These are phyloP conservation scores for Lentinus brumalis DNA, from an alignment of 768 basidiomycete species.

Conservation along the genomic window DNA sequence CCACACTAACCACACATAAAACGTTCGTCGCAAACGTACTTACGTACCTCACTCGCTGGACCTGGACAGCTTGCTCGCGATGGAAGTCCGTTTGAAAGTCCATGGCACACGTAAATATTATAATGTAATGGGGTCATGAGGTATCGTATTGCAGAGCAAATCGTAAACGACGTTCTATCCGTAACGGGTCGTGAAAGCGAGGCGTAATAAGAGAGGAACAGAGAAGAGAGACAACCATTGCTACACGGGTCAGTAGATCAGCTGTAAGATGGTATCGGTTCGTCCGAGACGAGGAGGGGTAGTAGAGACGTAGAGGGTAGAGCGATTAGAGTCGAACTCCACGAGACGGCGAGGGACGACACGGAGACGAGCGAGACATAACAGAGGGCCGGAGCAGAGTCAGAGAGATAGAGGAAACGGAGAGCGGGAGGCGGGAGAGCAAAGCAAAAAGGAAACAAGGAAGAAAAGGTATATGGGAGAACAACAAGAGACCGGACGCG, in stretches of 20 bases:
- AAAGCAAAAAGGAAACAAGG: slow-evolving; percentile 23
- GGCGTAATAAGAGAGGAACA: slow-evolving; percentile 1
- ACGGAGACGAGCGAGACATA: slow-evolving; percentile 31
- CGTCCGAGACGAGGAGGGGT: slow-evolving; percentile 5
- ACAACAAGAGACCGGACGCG: slow-evolving; percentile 15
- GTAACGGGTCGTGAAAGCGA: slow-evolving; percentile 17
- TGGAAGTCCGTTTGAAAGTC: too few species aligned
- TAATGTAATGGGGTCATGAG: slow-evolving; percentile 15
- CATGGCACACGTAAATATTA: neutral
- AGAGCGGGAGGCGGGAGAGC: slow-evolving; percentile 4
- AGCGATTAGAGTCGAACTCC: slow-evolving; percentile 16
- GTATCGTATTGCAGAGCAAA: slow-evolving; percentile 1
- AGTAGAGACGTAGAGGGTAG: neutral
- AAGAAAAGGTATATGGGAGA: slow-evolving; percentile 31
- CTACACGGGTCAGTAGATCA: slow-evolving; percentile 20
- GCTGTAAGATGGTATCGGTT: slow-evolving; percentile 17
- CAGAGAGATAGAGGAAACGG: slow-evolving; percentile 26
- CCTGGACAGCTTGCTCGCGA: too few species aligned
- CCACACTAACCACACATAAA: too few species aligned
- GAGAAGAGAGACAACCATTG: slow-evolving; percentile 22
- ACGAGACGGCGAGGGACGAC: slow-evolving; percentile 1
- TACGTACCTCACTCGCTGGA: neutral
- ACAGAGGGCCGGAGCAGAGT: slow-evolving; percentile 17
- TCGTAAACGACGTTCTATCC: slow-evolving; percentile 14
- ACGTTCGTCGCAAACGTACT: neutral